Evolutionary conservation across 805 yeast species (phyloP).

Genomic region (Candida golubevii): DNA sequence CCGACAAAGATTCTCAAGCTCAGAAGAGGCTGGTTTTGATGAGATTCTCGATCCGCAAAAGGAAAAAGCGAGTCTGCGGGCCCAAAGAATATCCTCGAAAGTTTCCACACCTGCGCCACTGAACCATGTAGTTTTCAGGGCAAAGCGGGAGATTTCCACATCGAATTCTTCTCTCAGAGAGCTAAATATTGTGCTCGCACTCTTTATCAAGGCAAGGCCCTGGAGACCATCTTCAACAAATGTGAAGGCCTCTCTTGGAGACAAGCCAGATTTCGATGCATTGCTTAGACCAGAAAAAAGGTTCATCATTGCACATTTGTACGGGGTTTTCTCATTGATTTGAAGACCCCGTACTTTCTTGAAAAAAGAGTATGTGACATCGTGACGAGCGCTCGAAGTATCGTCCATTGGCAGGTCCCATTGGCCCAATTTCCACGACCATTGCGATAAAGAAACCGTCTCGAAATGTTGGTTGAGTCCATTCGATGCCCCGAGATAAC

Average conservation of each 20-base stretch:
- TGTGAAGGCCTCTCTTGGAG: neutral
- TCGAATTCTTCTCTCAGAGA: slow-evolving; percentile 6
- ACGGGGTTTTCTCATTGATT: slow-evolving; percentile 7
- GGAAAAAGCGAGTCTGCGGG: slow-evolving; percentile 38
- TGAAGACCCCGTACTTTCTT: slow-evolving; percentile 43
- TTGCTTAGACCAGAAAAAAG: slow-evolving; percentile 10
- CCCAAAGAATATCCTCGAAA: slow-evolving; percentile 30
- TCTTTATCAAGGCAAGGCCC: slow-evolving; percentile 8
- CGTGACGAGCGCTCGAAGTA: slow-evolving; percentile 34
- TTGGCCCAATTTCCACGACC: slow-evolving; percentile 71
- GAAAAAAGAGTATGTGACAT: slow-evolving; percentile 49
- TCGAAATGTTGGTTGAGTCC: slow-evolving; percentile 29
- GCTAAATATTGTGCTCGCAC: slow-evolving; percentile 1
- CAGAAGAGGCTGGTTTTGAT: neutral
- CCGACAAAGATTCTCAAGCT: slow-evolving; percentile 10
- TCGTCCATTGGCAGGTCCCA: slow-evolving; percentile 68
- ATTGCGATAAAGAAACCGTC: slow-evolving; percentile 31
- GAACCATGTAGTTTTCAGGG: slow-evolving; percentile 10
- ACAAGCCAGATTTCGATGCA: neutral
- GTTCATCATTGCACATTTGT: slow-evolving; percentile 19
- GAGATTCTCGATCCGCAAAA: neutral
- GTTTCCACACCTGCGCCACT: slow-evolving; percentile 2
- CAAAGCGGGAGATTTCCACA: slow-evolving; percentile 8
- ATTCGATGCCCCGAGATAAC: slow-evolving; percentile 55
- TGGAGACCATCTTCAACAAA: slow-evolving; percentile 5